Conservation (phyloP, 139 green algal genomes). For the Chlamydomonas sp. region DNA sequence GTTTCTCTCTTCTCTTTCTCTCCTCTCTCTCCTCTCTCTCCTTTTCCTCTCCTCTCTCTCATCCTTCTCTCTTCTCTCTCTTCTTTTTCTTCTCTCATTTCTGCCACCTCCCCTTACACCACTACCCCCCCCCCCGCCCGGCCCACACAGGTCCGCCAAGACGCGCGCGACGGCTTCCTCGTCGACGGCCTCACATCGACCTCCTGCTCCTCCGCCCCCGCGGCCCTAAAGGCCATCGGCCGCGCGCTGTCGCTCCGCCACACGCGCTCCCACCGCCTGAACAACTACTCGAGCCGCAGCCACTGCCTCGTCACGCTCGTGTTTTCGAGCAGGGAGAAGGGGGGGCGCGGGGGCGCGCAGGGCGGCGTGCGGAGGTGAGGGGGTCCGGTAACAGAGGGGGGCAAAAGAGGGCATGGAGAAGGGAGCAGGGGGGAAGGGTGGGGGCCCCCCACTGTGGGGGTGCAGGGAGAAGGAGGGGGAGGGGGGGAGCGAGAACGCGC, state of each 20-base stretch:
- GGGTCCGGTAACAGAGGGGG: slow-evolving; percentile 4
- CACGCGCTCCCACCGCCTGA: slow-evolving; percentile 49
- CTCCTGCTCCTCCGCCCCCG: slow-evolving; percentile 13
- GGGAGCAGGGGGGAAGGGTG: background rate
- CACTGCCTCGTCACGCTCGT: slow-evolving; percentile 69
- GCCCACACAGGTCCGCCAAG: slow-evolving; percentile 41
- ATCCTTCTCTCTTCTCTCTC: too few relatives aligned
- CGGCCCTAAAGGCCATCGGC: slow-evolving; percentile 32
- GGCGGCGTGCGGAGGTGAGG: slow-evolving; percentile 32
- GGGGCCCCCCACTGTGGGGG: too few relatives aligned
- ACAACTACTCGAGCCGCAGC: slow-evolving; percentile 51
- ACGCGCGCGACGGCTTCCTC: slow-evolving; percentile 50
- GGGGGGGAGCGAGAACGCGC: background rate
- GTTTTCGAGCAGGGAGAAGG: slow-evolving; percentile 33
- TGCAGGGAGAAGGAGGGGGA: slow-evolving; percentile 1
- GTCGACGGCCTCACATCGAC: slow-evolving; percentile 50
- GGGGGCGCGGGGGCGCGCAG: background rate
- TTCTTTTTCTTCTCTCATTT: too few relatives aligned
- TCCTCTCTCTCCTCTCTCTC: too few relatives aligned
- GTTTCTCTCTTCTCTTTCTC: too few relatives aligned
- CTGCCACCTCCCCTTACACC: too few relatives aligned
- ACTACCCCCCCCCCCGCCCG: background rate
- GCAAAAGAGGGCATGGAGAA: slow-evolving; percentile 5
- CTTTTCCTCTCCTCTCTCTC: too few relatives aligned
- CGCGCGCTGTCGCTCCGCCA: slow-evolving; percentile 42